Conservation (phyloP, 2,329 filamentous ascomycete species). For the Cladosporium sphaerospermum region DNA sequence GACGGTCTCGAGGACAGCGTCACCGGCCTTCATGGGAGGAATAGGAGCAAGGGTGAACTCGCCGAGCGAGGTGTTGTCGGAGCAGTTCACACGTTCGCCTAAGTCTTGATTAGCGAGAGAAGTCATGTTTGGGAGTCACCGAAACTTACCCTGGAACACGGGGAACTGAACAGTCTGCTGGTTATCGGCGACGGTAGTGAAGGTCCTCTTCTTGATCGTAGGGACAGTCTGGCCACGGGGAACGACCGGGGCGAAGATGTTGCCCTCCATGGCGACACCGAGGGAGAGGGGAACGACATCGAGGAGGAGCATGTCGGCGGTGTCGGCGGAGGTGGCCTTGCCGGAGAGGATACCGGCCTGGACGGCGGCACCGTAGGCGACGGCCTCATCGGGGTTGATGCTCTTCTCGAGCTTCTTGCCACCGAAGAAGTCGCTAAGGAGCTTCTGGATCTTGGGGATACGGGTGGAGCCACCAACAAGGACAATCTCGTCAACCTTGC, state of each 20-base stretch:
- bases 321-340: constrained; percentile 94
- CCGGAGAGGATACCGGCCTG: constrained; percentile 98
- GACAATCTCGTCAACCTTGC: constrained; percentile 93
- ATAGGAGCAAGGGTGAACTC: constrained; percentile 79
- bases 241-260: constrained; percentile 95
- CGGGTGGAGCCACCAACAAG: constrained; percentile 98
- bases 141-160: not conserved
- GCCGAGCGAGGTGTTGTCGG: constrained; percentile 95
- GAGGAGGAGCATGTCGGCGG: constrained; percentile 86
- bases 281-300: constrained; percentile 95
- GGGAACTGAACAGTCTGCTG: constrained; percentile 72
- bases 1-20: constrained; percentile 93
- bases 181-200: constrained; percentile 68
- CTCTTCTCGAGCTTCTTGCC: constrained; percentile 99
- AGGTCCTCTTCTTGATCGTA: constrained; percentile 46
- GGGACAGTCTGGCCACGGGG: constrained; percentile 45
- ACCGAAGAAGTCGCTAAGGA: constrained; percentile 97
- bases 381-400: constrained; percentile 99
- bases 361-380: constrained; percentile 96
- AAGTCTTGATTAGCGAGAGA: constrained; percentile 44
- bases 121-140: not conserved
- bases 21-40: constrained; percentile 82
- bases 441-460: constrained; percentile 98
- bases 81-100: constrained; percentile 96
- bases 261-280: constrained; percentile 99